phyloP scores from a whole-genome alignment of 1,284 basidiomycete genomes.

The Lentinula novae-zelandiae region DNA sequence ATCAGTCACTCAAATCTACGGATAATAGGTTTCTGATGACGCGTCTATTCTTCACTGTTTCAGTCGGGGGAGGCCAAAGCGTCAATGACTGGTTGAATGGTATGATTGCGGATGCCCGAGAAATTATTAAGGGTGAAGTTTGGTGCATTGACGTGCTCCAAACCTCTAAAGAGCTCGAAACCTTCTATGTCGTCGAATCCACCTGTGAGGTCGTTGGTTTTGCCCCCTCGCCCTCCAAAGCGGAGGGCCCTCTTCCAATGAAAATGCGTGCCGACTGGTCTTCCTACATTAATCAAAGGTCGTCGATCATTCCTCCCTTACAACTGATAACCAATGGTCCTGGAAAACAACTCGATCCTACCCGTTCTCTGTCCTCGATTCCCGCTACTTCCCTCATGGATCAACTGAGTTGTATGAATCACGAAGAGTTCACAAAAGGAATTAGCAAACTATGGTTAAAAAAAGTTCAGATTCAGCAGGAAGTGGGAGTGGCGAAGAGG shows the following conservation, averaged over 20 bases:
- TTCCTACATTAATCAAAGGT: slow-evolving; percentile 39
- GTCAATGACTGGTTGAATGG: slow-evolving; percentile 30
- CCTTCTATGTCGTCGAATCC: slow-evolving; percentile 54
- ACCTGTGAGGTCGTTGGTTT: slow-evolving; percentile 70
- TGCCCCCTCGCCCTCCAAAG: slow-evolving; percentile 16
- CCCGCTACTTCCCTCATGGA: slow-evolving; percentile 25
- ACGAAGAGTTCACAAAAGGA: slow-evolving; percentile 65
- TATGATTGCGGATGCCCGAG: slow-evolving; percentile 40
- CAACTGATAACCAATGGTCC: not conserved
- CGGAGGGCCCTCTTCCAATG: not conserved
- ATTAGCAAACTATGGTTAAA: slow-evolving; percentile 62
- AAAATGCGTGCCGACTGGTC: slow-evolving; percentile 62
- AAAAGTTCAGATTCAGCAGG: slow-evolving; percentile 40
- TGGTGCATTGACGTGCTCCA: slow-evolving; percentile 48
- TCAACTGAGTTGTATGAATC: slow-evolving; percentile 46
- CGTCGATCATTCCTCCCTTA: not conserved
- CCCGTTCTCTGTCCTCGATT: slow-evolving; percentile 23
- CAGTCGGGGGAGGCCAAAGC: slow-evolving; percentile 36
- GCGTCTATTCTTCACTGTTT: slow-evolving; percentile 57
- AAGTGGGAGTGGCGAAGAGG: slow-evolving; percentile 37
- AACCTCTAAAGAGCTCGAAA: slow-evolving; percentile 18
- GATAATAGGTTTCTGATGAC: slow-evolving; percentile 55
- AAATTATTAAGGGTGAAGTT: slow-evolving; percentile 51
- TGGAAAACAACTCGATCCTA: slow-evolving; percentile 6
- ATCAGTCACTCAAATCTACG: slow-evolving; percentile 1